phyloP scores from a whole-genome alignment of 164 flowering plant genomes.

The Vitis vinifera region DNA sequence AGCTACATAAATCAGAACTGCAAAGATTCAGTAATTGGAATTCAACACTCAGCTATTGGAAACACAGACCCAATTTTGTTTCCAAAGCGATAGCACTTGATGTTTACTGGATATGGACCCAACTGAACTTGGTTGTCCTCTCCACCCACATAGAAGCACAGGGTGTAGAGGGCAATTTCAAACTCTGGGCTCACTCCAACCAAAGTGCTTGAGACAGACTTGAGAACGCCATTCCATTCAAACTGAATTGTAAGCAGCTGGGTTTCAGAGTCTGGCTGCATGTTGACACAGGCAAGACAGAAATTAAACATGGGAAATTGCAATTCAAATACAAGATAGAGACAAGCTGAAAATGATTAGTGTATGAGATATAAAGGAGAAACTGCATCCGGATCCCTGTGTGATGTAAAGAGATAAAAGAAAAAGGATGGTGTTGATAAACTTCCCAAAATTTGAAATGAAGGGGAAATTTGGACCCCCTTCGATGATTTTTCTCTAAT shows the following conservation, averaged over 20 bases:
- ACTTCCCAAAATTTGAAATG: too few species aligned
- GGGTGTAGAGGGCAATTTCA: constrained; percentile 85
- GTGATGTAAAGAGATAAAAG: too few species aligned
- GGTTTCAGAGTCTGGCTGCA: constrained; percentile 95
- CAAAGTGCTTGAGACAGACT: constrained; percentile 82
- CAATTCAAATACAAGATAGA: background rate
- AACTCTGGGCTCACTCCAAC: constrained; percentile 98
- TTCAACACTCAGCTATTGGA: constrained; percentile 64
- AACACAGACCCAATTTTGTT: constrained; percentile 82
- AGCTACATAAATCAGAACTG: background rate
- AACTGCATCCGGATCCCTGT: too few species aligned
- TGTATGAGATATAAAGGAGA: too few species aligned
- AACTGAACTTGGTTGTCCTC: constrained; percentile 80
- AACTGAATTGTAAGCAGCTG: constrained; percentile 89
- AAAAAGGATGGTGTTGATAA: too few species aligned
- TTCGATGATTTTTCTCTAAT: too few species aligned
- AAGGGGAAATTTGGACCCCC: too few species aligned
- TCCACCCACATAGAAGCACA: constrained; percentile 70
- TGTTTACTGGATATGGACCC: constrained; percentile 85
- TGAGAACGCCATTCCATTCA: constrained; percentile 91
- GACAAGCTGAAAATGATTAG: too few species aligned
- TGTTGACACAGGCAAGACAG: background rate
- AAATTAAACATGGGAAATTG: background rate
- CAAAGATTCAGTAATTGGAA: background rate
- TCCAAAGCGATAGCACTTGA: constrained; percentile 86